phyloP scores from a whole-genome alignment of 495 filamentous ascomycete genomes.

The Baudoinia panamericana region DNA sequence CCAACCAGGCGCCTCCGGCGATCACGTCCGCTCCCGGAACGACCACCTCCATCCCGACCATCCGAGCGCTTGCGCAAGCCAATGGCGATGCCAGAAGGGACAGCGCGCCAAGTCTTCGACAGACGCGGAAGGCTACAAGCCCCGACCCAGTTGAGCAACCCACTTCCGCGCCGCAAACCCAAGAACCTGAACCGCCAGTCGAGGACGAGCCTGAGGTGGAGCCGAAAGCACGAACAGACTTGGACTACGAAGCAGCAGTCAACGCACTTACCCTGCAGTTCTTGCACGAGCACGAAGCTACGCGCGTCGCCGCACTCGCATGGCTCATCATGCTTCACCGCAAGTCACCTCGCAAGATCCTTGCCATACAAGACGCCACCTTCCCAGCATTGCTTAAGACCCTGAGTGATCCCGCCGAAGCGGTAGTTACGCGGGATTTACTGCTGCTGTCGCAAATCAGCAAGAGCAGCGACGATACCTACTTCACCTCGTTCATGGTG shows the following conservation, averaged over 20 bases:
- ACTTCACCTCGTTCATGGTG: slow-evolving; percentile 97
- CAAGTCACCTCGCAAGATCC: slow-evolving; percentile 74
- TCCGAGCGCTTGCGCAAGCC: slow-evolving; percentile 1
- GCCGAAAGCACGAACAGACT: slow-evolving; percentile 46
- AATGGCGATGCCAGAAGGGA: slow-evolving; percentile 16
- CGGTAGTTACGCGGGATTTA: slow-evolving; percentile 89
- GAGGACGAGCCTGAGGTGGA: slow-evolving; percentile 19
- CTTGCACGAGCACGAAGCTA: slow-evolving; percentile 91
- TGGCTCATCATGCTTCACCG: slow-evolving; percentile 97
- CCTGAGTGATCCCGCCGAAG: slow-evolving; percentile 85
- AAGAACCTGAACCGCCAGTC: slow-evolving; percentile 29
- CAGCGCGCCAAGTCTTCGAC: slow-evolving; percentile 4
- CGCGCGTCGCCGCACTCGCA: slow-evolving; percentile 78
- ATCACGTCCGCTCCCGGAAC: slow-evolving; percentile 19
- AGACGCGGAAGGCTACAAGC: slow-evolving; percentile 9
- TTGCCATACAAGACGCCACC: slow-evolving; percentile 92
- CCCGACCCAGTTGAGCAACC: slow-evolving; percentile 12
- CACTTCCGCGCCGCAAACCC: neutral
- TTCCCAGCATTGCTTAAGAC: slow-evolving; percentile 96
- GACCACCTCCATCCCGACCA: neutral
- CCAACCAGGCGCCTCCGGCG: slow-evolving; percentile 27
- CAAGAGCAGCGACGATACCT: slow-evolving; percentile 87
- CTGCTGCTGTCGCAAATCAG: slow-evolving; percentile 94
- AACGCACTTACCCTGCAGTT: slow-evolving; percentile 89
- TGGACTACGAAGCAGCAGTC: slow-evolving; percentile 96